Evolutionary conservation across 352 stramenopile genomes (phyloP).

Genomic region (Pythium myriotylum): DNA sequence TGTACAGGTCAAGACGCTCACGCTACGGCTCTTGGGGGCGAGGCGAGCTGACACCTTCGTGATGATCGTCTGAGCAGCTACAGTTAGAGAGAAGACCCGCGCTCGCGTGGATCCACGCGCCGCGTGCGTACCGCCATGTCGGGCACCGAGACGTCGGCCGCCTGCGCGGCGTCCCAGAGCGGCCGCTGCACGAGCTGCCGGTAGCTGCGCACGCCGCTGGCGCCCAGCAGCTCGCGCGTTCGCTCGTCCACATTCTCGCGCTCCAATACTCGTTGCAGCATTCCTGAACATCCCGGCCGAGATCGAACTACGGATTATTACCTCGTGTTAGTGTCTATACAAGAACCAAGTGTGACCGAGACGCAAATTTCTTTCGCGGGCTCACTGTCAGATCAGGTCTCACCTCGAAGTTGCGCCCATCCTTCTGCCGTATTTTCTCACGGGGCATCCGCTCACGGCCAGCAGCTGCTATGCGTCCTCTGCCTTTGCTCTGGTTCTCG

Average conservation of each 20-base stretch:
- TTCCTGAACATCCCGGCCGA: constrained; percentile 16
- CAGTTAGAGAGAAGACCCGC: neutral
- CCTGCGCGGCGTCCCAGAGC: constrained; percentile 65
- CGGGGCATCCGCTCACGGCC: neutral
- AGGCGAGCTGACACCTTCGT: constrained; percentile 56
- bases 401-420: constrained; percentile 12
- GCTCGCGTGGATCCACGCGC: too few species aligned
- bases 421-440: neutral
- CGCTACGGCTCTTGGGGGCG: constrained; percentile 43
- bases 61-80: constrained; percentile 44
- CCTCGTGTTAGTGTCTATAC: neutral
- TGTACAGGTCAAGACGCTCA: constrained; percentile 16
- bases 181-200: constrained; percentile 57
- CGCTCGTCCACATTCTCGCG: constrained; percentile 57
- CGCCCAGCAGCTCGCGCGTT: constrained; percentile 43
- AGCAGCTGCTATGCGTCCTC: constrained; percentile 8
- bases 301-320: neutral
- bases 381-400: too few species aligned
- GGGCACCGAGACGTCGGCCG: constrained; percentile 62
- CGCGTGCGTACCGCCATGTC: constrained; percentile 46
- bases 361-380: too few species aligned
- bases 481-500: constrained; percentile 4
- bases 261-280: constrained; percentile 64
- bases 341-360: too few species aligned
- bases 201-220: constrained; percentile 53